These are phyloP conservation scores for Debaryomyces hansenii DNA, from an alignment of 805 yeast species.

Conservation along the genomic window DNA sequence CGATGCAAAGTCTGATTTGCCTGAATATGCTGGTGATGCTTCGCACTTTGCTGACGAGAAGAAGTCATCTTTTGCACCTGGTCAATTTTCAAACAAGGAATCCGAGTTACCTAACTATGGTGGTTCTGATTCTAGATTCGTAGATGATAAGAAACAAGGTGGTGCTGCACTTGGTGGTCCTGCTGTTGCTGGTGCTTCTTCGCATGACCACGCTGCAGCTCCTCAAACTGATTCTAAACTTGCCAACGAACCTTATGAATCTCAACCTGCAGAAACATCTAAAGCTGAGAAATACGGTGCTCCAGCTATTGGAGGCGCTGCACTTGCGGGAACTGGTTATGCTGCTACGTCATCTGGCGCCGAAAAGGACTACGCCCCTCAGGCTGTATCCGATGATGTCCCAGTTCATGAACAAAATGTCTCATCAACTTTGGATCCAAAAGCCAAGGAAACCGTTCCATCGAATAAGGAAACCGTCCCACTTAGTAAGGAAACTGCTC, in stretches of 20 bases:
- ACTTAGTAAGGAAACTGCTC: not conserved
- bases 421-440: constrained; percentile 7
- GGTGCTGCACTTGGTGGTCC: not conserved
- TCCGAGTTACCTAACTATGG: too few species aligned
- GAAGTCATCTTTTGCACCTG: too few species aligned
- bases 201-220: too few species aligned
- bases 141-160: too few species aligned
- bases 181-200: not conserved
- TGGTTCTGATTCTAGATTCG: too few species aligned
- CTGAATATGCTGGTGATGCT: too few species aligned
- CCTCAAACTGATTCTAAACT: too few species aligned
- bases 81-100: too few species aligned
- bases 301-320: not conserved
- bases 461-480: not conserved
- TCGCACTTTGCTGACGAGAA: too few species aligned
- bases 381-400: not conserved
- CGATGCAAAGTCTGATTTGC: too few species aligned
- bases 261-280: constrained; percentile 9
- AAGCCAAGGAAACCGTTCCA: constrained; percentile 8
- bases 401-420: not conserved
- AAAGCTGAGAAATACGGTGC: constrained; percentile 6
- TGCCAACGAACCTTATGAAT: not conserved
- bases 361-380: constrained; percentile 13
- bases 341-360: constrained; percentile 11
- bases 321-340: constrained; percentile 2